Conservation (phyloP, 140 eudicot species). For the Cichorium intybus region DNA sequence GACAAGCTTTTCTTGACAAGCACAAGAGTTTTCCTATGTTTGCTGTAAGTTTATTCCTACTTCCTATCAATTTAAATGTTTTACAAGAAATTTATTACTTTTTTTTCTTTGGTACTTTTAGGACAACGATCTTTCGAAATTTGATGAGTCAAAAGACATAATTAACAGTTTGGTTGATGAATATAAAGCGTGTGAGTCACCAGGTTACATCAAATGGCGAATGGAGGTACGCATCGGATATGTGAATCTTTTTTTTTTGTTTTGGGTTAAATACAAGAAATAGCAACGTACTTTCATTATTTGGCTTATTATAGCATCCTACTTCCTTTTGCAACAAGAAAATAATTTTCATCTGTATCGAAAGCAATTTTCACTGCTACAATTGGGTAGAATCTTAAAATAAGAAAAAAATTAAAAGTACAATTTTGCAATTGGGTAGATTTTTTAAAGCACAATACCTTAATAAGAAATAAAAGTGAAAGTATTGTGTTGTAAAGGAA, state of each 20-base stretch:
- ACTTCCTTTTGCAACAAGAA: no score
- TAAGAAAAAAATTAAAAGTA: no score
- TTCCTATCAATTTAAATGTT: no score
- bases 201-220: slow-evolving; percentile 90
- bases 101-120: slow-evolving; percentile 12
- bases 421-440: no score
- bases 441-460: no score
- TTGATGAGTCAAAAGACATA: slow-evolving; percentile 74
- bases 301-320: no score
- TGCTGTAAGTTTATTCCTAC: slow-evolving; percentile 69
- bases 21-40: slow-evolving; percentile 89
- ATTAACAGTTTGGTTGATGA: slow-evolving; percentile 77
- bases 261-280: background rate
- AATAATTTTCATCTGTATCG: no score
- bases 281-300: no score
- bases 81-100: slow-evolving; percentile 46
- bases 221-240: slow-evolving; percentile 52
- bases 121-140: slow-evolving; percentile 84
- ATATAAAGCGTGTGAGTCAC: slow-evolving; percentile 79
- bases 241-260: background rate
- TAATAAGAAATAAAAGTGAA: no score
- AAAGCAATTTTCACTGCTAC: no score
- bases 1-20: slow-evolving; percentile 91
- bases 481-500: no score
- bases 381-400: no score